phyloP scores from a whole-genome alignment of 2,329 filamentous ascomycete genomes.

The Fusarium liriodendri region DNA sequence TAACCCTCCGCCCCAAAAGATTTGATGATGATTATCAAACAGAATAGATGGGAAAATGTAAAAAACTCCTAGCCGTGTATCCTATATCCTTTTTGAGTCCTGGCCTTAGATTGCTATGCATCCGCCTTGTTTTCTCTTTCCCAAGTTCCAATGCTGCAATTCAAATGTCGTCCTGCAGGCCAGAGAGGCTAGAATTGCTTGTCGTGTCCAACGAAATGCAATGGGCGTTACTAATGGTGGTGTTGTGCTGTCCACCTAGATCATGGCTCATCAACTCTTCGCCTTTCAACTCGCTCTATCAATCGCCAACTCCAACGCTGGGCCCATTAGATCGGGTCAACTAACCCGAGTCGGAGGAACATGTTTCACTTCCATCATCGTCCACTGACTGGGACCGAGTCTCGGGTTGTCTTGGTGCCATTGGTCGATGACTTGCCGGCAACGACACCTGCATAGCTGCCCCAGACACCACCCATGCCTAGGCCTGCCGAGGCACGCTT shows the following conservation, averaged over 20 bases:
- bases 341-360: slow-evolving; percentile 1
- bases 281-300: slow-evolving; percentile 34
- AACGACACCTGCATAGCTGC: slow-evolving; percentile 55
- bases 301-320: slow-evolving; percentile 28
- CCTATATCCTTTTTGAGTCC: slow-evolving; percentile 46
- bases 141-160: slow-evolving; percentile 30
- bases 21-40: slow-evolving; percentile 27
- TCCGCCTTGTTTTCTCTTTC: slow-evolving; percentile 36
- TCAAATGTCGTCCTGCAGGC: slow-evolving; percentile 23
- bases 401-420: slow-evolving; percentile 45
- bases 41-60: slow-evolving; percentile 21
- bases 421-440: slow-evolving; percentile 44
- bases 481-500: slow-evolving; percentile 62
- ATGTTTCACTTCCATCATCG: slow-evolving; percentile 39
- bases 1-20: slow-evolving; percentile 26
- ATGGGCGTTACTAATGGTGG: slow-evolving; percentile 27
- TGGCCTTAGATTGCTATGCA: slow-evolving; percentile 40
- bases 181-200: slow-evolving; percentile 8
- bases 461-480: slow-evolving; percentile 51
- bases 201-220: slow-evolving; percentile 31
- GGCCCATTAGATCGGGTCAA: slow-evolving; percentile 24
- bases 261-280: slow-evolving; percentile 39
- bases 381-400: slow-evolving; percentile 46
- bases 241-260: slow-evolving; percentile 18
- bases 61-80: slow-evolving; percentile 46